Conservation (phyloP, 2,329 filamentous ascomycete species). For the Sphaceloma murrayae region DNA sequence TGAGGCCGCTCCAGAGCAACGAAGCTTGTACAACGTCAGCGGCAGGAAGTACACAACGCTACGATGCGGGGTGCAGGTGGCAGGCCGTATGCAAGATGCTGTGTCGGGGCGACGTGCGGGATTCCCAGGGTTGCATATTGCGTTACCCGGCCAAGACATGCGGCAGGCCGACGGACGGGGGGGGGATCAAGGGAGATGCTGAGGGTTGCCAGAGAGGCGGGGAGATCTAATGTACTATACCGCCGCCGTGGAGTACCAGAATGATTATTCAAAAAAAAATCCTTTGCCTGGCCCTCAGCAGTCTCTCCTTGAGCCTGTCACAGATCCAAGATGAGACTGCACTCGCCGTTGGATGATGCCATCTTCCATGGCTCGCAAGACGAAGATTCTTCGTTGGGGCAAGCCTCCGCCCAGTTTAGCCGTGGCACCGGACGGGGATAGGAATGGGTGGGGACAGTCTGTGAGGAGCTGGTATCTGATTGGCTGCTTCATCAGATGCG, state of each 20-base stretch:
- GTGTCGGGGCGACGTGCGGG: not conserved
- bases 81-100: conserved; percentile 2
- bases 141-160: not conserved
- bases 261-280: too few relatives aligned
- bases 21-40: conserved; percentile 12
- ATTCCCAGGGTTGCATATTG: not conserved
- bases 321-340: too few relatives aligned
- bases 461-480: not conserved
- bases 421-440: not conserved
- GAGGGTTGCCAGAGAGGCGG: too few relatives aligned
- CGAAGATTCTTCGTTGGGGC: not conserved
- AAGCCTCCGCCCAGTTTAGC: not conserved
- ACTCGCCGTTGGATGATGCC: not conserved
- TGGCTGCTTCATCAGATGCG: too few relatives aligned
- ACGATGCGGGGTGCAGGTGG: not conserved
- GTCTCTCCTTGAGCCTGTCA: not conserved
- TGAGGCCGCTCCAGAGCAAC: conserved; percentile 5
- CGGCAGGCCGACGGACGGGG: too few relatives aligned
- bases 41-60: not conserved
- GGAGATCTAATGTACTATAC: too few relatives aligned
- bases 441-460: not conserved
- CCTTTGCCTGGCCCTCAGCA: not conserved
- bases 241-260: too few relatives aligned
- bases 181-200: too few relatives aligned
- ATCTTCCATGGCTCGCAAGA: not conserved